These are phyloP conservation scores for Trichoderma simmonsii DNA, from an alignment of 2,329 filamentous ascomycete species.

Conservation along the genomic window DNA sequence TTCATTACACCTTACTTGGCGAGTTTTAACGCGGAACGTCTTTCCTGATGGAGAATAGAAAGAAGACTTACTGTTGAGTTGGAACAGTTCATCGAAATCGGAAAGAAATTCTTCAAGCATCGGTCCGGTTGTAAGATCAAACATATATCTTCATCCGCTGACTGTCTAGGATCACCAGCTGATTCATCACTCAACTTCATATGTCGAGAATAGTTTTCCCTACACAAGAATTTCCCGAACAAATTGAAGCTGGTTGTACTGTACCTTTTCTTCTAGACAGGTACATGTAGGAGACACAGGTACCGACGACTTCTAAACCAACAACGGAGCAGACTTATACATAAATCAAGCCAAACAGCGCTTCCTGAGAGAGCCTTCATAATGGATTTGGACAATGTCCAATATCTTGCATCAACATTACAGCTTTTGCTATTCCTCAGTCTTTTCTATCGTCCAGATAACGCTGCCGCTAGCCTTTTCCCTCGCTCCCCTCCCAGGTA, in stretches of 20 bases:
- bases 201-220: too few species aligned
- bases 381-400: neutral
- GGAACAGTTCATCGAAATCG: neutral
- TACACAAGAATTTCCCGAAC: too few species aligned
- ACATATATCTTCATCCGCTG: too few species aligned
- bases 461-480: conserved; percentile 45
- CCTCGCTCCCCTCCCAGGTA: conserved; percentile 60
- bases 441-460: conserved; percentile 28
- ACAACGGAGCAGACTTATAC: too few species aligned
- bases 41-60: neutral
- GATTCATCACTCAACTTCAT: too few species aligned
- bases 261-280: too few species aligned
- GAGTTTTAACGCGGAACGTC: neutral
- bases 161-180: too few species aligned
- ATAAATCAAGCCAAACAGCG: neutral
- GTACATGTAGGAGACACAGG: too few species aligned
- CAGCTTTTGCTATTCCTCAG: neutral
- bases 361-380: neutral
- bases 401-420: neutral
- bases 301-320: too few species aligned
- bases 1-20: neutral
- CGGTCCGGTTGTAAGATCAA: too few species aligned
- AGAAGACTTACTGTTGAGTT: neutral
- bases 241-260: too few species aligned
- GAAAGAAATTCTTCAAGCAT: too few species aligned